These are phyloP conservation scores for Theobroma cacao DNA, from an alignment of 345 rosid genomes.

Conservation along the genomic window DNA sequence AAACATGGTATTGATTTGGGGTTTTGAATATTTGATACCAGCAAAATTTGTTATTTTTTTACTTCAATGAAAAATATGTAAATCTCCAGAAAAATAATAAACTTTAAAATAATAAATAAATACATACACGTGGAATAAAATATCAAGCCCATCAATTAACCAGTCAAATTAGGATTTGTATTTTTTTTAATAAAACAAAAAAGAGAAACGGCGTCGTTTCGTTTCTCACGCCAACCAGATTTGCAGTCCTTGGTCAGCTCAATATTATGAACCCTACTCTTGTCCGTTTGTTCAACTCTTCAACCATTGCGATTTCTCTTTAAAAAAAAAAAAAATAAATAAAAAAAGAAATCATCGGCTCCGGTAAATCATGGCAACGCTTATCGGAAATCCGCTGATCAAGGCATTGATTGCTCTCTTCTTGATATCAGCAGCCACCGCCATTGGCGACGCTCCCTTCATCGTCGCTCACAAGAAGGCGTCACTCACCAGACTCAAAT, in stretches of 20 bases:
- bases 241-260: slow-evolving; percentile 7
- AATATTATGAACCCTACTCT: neutral
- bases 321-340: neutral
- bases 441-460: slow-evolving; percentile 77
- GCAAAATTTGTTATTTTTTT: no score
- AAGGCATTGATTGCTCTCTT: slow-evolving; percentile 35
- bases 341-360: neutral
- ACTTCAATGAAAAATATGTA: no score
- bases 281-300: slow-evolving; percentile 7
- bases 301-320: neutral
- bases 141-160: no score
- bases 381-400: slow-evolving; percentile 31
- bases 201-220: neutral
- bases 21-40: no score
- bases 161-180: neutral
- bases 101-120: no score
- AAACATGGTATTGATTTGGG: neutral
- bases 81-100: no score
- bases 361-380: slow-evolving; percentile 19
- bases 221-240: neutral
- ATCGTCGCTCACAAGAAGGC: slow-evolving; percentile 94
- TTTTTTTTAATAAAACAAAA: neutral
- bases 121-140: no score
- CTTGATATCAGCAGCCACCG: slow-evolving; percentile 49
- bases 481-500: slow-evolving; percentile 67